Evolutionary conservation across 208 protist species (phyloP).

Genomic region (Acanthamoeba triangularis): DNA sequence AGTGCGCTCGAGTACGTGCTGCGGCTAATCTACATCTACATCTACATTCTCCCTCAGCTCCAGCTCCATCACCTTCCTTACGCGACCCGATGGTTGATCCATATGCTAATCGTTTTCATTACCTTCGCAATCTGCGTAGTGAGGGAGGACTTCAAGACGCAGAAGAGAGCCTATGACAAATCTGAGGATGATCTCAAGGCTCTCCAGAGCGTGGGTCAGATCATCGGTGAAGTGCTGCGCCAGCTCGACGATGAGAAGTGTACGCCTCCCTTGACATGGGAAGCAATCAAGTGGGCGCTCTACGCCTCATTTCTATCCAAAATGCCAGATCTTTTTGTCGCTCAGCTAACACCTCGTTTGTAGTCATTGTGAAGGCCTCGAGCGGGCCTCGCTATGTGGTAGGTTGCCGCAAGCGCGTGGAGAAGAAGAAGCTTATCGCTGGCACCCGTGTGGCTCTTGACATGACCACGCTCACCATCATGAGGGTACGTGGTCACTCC

Average conservation of each 20-base stretch:
- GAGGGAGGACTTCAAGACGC: slow-evolving; percentile 86
- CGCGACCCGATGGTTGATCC: not conserved
- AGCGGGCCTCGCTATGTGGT: slow-evolving; percentile 99
- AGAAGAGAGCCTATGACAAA: slow-evolving; percentile 96
- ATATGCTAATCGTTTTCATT: not conserved
- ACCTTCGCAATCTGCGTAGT: slow-evolving; percentile 78
- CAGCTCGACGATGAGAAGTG: slow-evolving; percentile 96
- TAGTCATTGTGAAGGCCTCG: slow-evolving; percentile 99
- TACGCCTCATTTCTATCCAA: not conserved
- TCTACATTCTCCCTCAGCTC: not conserved
- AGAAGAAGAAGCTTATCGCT: slow-evolving; percentile 96
- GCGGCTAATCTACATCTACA: too few relatives aligned
- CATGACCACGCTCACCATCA: slow-evolving; percentile 99
- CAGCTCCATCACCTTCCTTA: not conserved
- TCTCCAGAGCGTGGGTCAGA: slow-evolving; percentile 99
- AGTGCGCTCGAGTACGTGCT: slow-evolving; percentile 84
- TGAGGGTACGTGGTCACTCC: slow-evolving; percentile 95
- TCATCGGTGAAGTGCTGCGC: slow-evolving; percentile 99
- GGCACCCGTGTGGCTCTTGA: slow-evolving; percentile 99
- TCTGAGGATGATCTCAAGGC: slow-evolving; percentile 99
- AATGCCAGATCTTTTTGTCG: not conserved
- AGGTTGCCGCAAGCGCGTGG: slow-evolving; percentile 96
- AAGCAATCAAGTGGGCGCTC: too few relatives aligned
- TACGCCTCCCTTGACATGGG: slow-evolving; percentile 77
- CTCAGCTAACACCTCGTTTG: not conserved